Evolutionary conservation across 768 basidiomycete genomes (phyloP), one percentile per base, ranked within the genome.

Genomic region (Naganishia onofrii): DNA sequence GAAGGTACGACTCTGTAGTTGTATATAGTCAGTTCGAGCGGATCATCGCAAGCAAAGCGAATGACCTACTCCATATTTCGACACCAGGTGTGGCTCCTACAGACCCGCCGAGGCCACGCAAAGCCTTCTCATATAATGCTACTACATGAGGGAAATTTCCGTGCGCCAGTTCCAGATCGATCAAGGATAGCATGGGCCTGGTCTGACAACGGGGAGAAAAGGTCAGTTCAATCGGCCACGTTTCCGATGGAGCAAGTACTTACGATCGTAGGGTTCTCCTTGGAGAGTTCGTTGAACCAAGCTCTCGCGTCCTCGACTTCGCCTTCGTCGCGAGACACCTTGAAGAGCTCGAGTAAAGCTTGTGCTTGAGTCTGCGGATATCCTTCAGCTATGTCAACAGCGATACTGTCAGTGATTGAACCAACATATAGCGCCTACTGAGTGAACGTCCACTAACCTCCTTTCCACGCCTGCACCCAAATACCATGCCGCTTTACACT

Each of bases 261-360:
- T 83, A 97, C 93, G 75, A 90, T 92, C 81, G 95, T 95, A 23
- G 95, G 94, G 80, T 91, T 95, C 64, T 87, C 87, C 76, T 88
- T 86, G 68, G 95, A 85, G 73, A 97, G 83, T 51, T 86, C 88
- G 76, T 92, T 90, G 80, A 91, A 97, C 19, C 90, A 87, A 54
- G 87, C 85, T 71, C 91, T 87, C 73, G 94, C 88, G 79, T 88
- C 88, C 64, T 88, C 86, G 73, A 92, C 85, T 76, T 95, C 90
- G 72, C 87, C 88, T 42, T 86, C 87, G 69, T 85, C 83, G 82
- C 94, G 89, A 42, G 91, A 89, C 72, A 90, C 82, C 57, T 88
- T 85, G 75, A 96, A 85, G 38, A 95, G 84, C 73, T 86, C 86
- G 78, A 90, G 85, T 88, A 93, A 90, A 19, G 85, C 85, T 55